A percentile compares a stretch with the other conserved stretches of the same genome.
These are phyloP conservation scores for Scleromitrula shiraiana DNA, from an alignment of 2,329 filamentous ascomycete genomes.

Conservation along the genomic window DNA sequence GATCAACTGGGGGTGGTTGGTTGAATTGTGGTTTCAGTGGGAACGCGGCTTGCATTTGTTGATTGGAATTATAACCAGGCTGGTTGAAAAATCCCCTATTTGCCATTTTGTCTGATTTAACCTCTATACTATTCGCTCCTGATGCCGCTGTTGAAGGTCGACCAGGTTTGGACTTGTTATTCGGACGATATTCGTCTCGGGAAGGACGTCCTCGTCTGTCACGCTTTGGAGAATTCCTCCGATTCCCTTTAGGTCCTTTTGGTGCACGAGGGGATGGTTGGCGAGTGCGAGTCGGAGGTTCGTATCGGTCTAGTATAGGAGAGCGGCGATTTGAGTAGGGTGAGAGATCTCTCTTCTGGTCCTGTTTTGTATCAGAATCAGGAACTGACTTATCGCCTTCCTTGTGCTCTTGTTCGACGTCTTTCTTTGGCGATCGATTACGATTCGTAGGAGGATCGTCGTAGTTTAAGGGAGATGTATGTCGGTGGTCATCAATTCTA, in stretches of 20 bases:
- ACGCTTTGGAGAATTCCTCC: slow-evolving; percentile 21
- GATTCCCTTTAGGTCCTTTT: slow-evolving; percentile 17
- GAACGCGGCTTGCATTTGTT: slow-evolving; percentile 31
- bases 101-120: slow-evolving; percentile 30
- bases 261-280: slow-evolving; percentile 25
- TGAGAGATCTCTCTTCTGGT: slow-evolving; percentile 19
- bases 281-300: slow-evolving; percentile 22
- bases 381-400: slow-evolving; percentile 18
- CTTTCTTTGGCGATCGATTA: slow-evolving; percentile 15
- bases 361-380: slow-evolving; percentile 17
- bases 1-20: slow-evolving; percentile 27
- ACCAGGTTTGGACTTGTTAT: slow-evolving; percentile 23
- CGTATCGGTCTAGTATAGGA: slow-evolving; percentile 25
- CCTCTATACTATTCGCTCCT: slow-evolving; percentile 31
- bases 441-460: slow-evolving; percentile 13
- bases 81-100: slow-evolving; percentile 29
- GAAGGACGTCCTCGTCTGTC: slow-evolving; percentile 17
- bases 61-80: slow-evolving; percentile 31
- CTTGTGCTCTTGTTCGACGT: slow-evolving; percentile 13
- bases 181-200: slow-evolving; percentile 26
- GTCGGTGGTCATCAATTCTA: slow-evolving; percentile 17
- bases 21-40: slow-evolving; percentile 31
- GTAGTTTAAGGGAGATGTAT: slow-evolving; percentile 8
- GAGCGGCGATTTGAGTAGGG: slow-evolving; percentile 17
- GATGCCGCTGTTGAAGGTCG: slow-evolving; percentile 25